Evolutionary conservation across 2,329 filamentous ascomycete species (phyloP).

Genomic region (Claviceps africana): DNA sequence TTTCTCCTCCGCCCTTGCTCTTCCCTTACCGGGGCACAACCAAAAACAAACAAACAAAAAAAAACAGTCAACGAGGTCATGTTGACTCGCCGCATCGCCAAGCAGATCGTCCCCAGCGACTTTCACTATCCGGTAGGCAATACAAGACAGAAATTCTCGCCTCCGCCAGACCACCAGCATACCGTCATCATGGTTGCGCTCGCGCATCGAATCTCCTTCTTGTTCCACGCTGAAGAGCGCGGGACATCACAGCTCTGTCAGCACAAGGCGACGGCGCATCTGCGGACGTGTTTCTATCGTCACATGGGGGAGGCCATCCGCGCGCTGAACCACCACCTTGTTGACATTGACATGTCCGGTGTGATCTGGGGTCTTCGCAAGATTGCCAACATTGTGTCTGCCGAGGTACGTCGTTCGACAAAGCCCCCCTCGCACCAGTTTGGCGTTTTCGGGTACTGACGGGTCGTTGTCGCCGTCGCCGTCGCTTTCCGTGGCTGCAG

Average conservation of each 20-base stretch:
- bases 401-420: not conserved
- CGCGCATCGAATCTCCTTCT: not conserved
- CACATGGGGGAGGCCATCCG: slow-evolving; percentile 1
- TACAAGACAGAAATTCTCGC: not conserved
- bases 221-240: not conserved
- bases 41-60: no score
- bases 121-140: not conserved
- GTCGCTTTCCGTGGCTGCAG: not conserved
- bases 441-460: not conserved
- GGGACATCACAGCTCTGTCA: not conserved
- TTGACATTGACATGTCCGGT: not conserved
- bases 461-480: not conserved
- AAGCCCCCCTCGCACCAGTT: no score
- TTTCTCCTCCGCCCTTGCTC: not conserved
- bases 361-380: not conserved
- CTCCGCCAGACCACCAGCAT: slow-evolving; percentile 1
- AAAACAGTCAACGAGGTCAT: not conserved
- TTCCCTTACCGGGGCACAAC: no score
- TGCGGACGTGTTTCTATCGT: not conserved
- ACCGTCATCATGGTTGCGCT: not conserved
- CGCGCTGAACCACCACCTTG: not conserved
- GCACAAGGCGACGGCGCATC: not conserved
- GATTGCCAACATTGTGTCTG: not conserved
- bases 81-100: slow-evolving; percentile 1
- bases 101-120: not conserved